Evolutionary conservation across 192 early-diverging fungal genomes (phyloP), one percentile per base, ranked within the genome.

Genomic region (Spizellomyces punctatus): DNA sequence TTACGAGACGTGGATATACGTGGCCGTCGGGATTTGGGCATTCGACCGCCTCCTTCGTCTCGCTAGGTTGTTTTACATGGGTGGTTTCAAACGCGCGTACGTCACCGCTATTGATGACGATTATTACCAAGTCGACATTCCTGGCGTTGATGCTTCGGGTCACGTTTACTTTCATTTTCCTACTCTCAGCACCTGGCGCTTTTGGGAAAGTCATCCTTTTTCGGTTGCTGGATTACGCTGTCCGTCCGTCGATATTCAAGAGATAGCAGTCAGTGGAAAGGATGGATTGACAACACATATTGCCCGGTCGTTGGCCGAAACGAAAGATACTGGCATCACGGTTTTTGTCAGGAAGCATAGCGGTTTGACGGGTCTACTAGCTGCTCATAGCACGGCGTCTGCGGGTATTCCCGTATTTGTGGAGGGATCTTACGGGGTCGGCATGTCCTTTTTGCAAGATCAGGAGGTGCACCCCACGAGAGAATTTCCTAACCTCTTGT

Each of bases 121-220:
- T 36, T 46, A 5, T 64, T 36, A 48, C 12, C 63, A 46, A 17
- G 47, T 67, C 14, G 66, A 67, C 50, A 41, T 67, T 56, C 66
- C 66, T 16, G 49, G 50, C 46, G 52, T 67, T 0, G 50, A 36
- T 14, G 50, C 50, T 47, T 10, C 47, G n/a, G 45, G 19, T 44
- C 0, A 56, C 22, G 66, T 54, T 10, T 67, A 67, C 47, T 16
- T 42, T 21, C 57, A 67, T 55, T 67, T 67, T 42, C 66, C 66
- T 21, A 67, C 19, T 21, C 66, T 67, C 1, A 42, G 57, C 50
- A 47, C 42, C 14, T 19, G 17, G n/a, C 46, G 66, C 12, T 54
- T 54, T 0, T 67, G 66, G 66, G 66, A 67, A 5, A 67, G 57
- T 54, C 66, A 67, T 36, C 66, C 66, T n/a, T 67, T 67, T 36